Evolutionary conservation across 768 basidiomycete species (phyloP).

Genomic region (Rhodotorula sphaerocarpa): DNA sequence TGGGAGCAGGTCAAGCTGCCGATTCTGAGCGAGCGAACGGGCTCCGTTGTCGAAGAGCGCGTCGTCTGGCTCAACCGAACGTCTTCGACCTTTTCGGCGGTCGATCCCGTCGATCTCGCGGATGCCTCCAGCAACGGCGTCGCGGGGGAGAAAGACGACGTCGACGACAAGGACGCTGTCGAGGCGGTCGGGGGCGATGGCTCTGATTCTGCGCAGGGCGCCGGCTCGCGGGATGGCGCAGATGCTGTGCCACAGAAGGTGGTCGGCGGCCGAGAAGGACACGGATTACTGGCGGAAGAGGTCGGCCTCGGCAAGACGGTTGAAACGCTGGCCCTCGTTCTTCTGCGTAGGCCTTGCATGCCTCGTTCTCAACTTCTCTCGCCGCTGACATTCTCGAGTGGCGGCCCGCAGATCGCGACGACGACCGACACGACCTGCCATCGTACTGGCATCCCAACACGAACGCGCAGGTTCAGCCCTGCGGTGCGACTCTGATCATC

Average conservation of each 20-base stretch:
- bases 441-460: slow-evolving; percentile 21
- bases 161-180: slow-evolving; percentile 5
- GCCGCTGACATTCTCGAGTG: background rate
- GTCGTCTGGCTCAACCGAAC: slow-evolving; percentile 30
- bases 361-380: background rate
- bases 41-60: slow-evolving; percentile 15
- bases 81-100: background rate
- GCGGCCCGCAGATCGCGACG: slow-evolving; percentile 12
- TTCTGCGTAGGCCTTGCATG: slow-evolving; percentile 37
- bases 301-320: slow-evolving; percentile 49
- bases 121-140: background rate
- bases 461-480: slow-evolving; percentile 33
- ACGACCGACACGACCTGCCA: slow-evolving; percentile 18
- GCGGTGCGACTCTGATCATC: slow-evolving; percentile 45
- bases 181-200: slow-evolving; percentile 6
- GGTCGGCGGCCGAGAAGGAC: slow-evolving; percentile 31
- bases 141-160: background rate
- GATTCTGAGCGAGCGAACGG: background rate
- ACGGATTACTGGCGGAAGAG: slow-evolving; percentile 46
- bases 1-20: slow-evolving; percentile 13
- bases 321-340: slow-evolving; percentile 44
- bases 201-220: too few relatives aligned
- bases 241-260: slow-evolving; percentile 8
- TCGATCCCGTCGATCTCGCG: background rate
- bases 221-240: too few relatives aligned